Base-by-base conservation (phyloP, 495 filamentous ascomycete genomes). In the Penicillium dipodomyicola region DNA sequence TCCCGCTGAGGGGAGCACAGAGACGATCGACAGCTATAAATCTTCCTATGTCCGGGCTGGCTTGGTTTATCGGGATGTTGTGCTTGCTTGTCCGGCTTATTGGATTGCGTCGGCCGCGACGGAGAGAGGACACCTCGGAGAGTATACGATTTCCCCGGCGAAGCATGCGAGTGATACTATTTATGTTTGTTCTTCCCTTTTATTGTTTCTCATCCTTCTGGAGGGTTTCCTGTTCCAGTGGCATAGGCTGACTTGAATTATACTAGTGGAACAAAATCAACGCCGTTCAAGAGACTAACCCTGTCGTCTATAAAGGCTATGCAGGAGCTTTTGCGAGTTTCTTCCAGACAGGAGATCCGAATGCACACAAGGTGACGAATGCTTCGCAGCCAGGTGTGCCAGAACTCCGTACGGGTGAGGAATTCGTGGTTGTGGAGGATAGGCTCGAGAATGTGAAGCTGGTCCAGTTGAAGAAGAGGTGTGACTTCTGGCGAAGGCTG, bases 311-410 rank as follows among this genome's bases (percentile, higher is more conserved):
- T 54, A 46, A 79, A 14, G 84, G 82, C 12, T 86, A 77, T 59
- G 71, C 83, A 0, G 84, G 84, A 29, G 80, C 84, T 2, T 80
- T 85, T 35, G 82, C 81, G 1, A 80, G 75, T 43, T 85, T 86
- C 67, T 79, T 86, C 53, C 70, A 78, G 53, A 85, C 80, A 0
- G 83, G 82, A 3, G 74, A 84, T 62, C 81, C 83, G 5, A 85
- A 85, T 59, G 70, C 74, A 14, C 72, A 81, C 56, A 85, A 84
- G 59, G 62, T 86, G 49, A 87, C 82, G 3, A 67, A 75, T 49
- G 53, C 49, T 6, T 71, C 68, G 45, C 62, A 73, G 37, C 64
- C 67, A 1, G 76, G 75, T 15, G 79, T 84, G 22, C 82, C 83
- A 11, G 63, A 66, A 29, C 56, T 78, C 7, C 43, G 44, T 5